These are phyloP conservation scores for Serendipita sp. DNA, from an alignment of 768 basidiomycete genomes.

Conservation along the genomic window DNA sequence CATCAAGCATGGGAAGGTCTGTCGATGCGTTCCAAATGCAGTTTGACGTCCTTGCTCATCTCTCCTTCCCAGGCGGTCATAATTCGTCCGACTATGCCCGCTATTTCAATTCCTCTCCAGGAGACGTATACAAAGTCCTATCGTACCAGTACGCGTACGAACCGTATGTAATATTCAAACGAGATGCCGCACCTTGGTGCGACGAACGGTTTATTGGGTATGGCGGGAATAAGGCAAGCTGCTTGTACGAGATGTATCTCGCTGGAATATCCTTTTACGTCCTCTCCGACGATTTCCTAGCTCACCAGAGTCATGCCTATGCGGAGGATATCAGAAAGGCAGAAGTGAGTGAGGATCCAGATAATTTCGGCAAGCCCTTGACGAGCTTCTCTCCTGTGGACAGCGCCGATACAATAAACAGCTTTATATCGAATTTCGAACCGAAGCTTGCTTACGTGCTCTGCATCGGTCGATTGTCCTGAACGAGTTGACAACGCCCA, in stretches of 20 bases:
- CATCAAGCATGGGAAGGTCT: conserved; percentile 2
- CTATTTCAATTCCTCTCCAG: conserved; percentile 40
- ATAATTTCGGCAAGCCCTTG: not conserved
- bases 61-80: conserved; percentile 61
- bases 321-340: conserved; percentile 56
- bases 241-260: conserved; percentile 80
- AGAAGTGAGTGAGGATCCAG: conserved; percentile 33
- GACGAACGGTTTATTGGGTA: conserved; percentile 85
- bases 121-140: conserved; percentile 49
- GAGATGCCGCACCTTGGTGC: conserved; percentile 61
- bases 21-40: not conserved
- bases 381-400: too few relatives aligned
- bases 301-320: conserved; percentile 74
- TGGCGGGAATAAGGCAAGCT: conserved; percentile 86
- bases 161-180: conserved; percentile 73
- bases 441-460: conserved; percentile 56
- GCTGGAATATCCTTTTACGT: conserved; percentile 74
- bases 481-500: conserved; percentile 27
- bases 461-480: conserved; percentile 5
- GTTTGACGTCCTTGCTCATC: conserved; percentile 23
- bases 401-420: conserved; percentile 63
- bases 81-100: conserved; percentile 62
- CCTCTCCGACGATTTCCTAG: conserved; percentile 71
- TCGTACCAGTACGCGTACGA: conserved; percentile 75
- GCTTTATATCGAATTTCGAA: conserved; percentile 60